Evolutionary conservation across 495 filamentous ascomycete species (phyloP).

Genomic region (Sporormia fimetaria): DNA sequence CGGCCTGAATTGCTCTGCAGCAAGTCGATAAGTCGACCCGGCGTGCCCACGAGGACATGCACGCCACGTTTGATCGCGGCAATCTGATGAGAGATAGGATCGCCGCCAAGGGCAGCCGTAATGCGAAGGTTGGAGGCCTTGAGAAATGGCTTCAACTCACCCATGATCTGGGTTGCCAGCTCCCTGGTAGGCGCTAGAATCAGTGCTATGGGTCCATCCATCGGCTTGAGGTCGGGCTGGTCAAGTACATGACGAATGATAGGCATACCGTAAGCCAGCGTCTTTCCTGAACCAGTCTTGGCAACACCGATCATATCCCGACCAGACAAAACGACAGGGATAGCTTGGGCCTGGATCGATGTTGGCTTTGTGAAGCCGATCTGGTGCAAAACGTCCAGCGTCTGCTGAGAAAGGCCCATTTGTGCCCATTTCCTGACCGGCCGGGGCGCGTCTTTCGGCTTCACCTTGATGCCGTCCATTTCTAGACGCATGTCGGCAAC

Average conservation of each 20-base stretch:
- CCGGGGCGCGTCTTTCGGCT: slow-evolving; percentile 74
- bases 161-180: slow-evolving; percentile 85
- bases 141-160: slow-evolving; percentile 85
- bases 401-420: slow-evolving; percentile 76
- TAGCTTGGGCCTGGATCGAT: slow-evolving; percentile 87
- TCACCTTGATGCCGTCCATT: slow-evolving; percentile 89
- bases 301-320: slow-evolving; percentile 93
- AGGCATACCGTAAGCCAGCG: slow-evolving; percentile 83
- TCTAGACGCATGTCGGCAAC: slow-evolving; percentile 69
- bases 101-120: slow-evolving; percentile 92
- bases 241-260: slow-evolving; percentile 98
- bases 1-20: slow-evolving; percentile 84
- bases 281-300: slow-evolving; percentile 98
- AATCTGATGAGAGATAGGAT: slow-evolving; percentile 96
- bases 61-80: slow-evolving; percentile 78
- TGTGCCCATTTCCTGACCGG: slow-evolving; percentile 96
- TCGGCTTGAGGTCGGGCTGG: slow-evolving; percentile 66
- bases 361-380: slow-evolving; percentile 84
- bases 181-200: slow-evolving; percentile 95
- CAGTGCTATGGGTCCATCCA: slow-evolving; percentile 77
- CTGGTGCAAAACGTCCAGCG: slow-evolving; percentile 72
- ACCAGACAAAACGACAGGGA: slow-evolving; percentile 92
- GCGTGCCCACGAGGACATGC: slow-evolving; percentile 90
- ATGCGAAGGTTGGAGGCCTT: slow-evolving; percentile 80
- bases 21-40: slow-evolving; percentile 94